Conservation (phyloP, 2,329 filamentous ascomycete genomes). For the Blastomyces gilchristii region DNA sequence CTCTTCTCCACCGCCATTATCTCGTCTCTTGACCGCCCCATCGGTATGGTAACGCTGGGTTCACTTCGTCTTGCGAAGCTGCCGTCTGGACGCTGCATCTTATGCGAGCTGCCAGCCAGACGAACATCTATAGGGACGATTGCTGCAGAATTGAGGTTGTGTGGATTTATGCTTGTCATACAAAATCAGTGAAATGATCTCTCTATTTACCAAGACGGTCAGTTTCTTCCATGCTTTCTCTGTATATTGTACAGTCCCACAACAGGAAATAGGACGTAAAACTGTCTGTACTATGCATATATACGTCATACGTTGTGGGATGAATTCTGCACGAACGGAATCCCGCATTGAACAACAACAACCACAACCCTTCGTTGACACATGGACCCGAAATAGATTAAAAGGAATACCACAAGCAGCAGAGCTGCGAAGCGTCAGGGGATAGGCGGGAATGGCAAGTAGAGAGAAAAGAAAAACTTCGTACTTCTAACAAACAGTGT, state of each 20-base stretch:
- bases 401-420: neutral
- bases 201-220: neutral
- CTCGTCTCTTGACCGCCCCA: constrained; percentile 5
- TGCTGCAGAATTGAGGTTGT: neutral
- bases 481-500: neutral
- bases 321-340: neutral
- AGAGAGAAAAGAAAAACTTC: neutral
- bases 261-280: neutral
- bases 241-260: neutral
- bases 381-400: neutral
- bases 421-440: neutral
- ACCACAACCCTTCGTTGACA: neutral
- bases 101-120: neutral
- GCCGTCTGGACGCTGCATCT: neutral
- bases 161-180: neutral
- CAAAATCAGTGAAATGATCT: neutral
- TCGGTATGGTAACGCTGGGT: neutral
- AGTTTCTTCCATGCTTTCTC: neutral
- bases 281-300: neutral
- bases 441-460: neutral
- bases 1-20: neutral
- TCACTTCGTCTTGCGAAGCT: neutral
- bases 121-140: neutral
- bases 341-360: neutral
- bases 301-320: neutral